Percentiles rank a stretch among this genome's conserved stretches.
Conservation (phyloP, 2,329 filamentous ascomycete genomes). For the Hypoxylon sp. region DNA sequence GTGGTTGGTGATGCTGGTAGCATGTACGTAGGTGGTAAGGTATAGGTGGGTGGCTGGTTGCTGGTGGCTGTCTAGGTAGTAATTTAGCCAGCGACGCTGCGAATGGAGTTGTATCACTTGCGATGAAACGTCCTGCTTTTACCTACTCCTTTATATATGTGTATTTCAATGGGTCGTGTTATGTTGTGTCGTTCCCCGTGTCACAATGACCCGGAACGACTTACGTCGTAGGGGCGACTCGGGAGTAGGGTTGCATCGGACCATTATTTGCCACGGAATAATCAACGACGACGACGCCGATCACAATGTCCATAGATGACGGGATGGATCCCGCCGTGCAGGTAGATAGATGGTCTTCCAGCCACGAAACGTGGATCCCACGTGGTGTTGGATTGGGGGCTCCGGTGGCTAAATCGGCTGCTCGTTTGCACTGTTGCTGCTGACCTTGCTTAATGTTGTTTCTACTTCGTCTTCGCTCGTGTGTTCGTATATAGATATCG, state of each 20-base stretch:
- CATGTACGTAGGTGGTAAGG: constrained; percentile 13
- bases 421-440: background rate
- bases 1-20: background rate
- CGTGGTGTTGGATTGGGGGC: background rate
- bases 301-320: constrained; percentile 12
- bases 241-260: background rate
- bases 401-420: background rate
- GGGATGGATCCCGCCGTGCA: background rate
- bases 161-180: background rate
- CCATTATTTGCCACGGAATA: background rate
- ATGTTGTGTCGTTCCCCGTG: background rate
- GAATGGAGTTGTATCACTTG: background rate
- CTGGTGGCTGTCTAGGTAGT: background rate
- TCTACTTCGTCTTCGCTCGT: background rate
- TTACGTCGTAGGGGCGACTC: background rate
- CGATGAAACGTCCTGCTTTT: background rate
- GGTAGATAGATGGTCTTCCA: background rate
- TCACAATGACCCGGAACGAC: background rate
- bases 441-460: background rate
- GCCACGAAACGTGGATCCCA: background rate
- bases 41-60: background rate
- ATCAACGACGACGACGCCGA: background rate
- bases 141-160: background rate
- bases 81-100: constrained; percentile 12
- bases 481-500: background rate